Conservation (phyloP, 1,284 basidiomycete genomes). For the Ustilago bromivora region DNA sequence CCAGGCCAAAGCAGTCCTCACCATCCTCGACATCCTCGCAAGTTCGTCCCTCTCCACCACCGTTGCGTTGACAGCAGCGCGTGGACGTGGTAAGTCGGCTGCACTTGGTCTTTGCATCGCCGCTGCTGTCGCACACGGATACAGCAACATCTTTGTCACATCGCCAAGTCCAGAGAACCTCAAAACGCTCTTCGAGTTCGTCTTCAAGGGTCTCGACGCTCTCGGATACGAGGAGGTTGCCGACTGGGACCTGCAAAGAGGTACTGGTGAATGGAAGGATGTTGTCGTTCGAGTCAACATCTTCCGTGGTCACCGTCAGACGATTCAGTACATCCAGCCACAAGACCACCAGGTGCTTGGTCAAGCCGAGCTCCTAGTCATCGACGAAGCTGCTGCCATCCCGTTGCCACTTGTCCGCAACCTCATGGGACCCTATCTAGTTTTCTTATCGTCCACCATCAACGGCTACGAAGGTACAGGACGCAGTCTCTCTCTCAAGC, state of each 20-base stretch:
- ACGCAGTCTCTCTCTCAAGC: constrained; percentile 94
- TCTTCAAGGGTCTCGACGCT: constrained; percentile 95
- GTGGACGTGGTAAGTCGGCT: constrained; percentile 97
- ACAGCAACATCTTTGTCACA: constrained; percentile 98
- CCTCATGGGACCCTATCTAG: constrained; percentile 95
- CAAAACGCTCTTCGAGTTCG: constrained; percentile 96
- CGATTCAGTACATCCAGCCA: constrained; percentile 85
- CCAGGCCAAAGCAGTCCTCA: constrained; percentile 73
- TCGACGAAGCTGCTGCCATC: constrained; percentile 98
- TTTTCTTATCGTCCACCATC: constrained; percentile 98
- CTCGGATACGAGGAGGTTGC: constrained; percentile 97
- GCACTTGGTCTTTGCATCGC: constrained; percentile 93
- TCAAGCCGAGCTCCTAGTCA: constrained; percentile 96
- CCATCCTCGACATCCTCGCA: constrained; percentile 66
- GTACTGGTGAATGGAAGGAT: constrained; percentile 95
- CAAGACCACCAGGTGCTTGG: constrained; percentile 96
- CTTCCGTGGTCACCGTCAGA: constrained; percentile 75
- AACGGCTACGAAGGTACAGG: constrained; percentile 99
- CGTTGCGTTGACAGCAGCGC: constrained; percentile 90
- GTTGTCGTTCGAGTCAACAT: constrained; percentile 96
- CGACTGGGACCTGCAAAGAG: constrained; percentile 95
- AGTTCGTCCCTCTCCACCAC: constrained; percentile 82
- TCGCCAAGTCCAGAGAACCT: constrained; percentile 97
- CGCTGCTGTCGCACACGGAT: constrained; percentile 91
- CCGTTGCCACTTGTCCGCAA: constrained; percentile 94